Conservation (phyloP, 805 yeast genomes). For the Komagataella phaffii region DNA sequence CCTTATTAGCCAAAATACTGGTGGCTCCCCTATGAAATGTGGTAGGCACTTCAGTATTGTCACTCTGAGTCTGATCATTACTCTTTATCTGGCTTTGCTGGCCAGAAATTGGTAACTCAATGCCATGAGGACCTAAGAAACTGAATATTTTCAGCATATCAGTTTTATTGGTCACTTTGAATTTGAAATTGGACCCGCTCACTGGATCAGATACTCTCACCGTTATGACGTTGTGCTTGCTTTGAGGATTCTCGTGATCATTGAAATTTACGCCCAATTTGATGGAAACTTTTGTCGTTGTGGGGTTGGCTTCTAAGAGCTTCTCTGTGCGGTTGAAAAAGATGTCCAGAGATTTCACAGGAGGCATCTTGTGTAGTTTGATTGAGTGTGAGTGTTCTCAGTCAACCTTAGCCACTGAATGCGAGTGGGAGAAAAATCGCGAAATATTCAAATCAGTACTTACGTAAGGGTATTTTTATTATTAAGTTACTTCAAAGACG, state of each 20-base stretch:
- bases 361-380: conserved; percentile 1
- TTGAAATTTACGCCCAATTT: background rate
- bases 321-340: conserved; percentile 4
- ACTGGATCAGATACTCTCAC: conserved; percentile 1
- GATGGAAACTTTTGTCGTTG: background rate
- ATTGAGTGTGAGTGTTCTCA: background rate
- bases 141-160: conserved; percentile 64
- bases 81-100: background rate
- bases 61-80: background rate
- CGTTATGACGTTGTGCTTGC: background rate
- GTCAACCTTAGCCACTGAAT: background rate
- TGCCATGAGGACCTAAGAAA: conserved; percentile 54
- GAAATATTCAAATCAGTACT: background rate
- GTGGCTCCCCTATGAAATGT: conserved; percentile 1
- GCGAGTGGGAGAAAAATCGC: background rate
- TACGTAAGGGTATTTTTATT: background rate
- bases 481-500: background rate
- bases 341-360: conserved; percentile 3
- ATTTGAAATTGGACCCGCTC: conserved; percentile 37
- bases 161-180: conserved; percentile 46
- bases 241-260: background rate
- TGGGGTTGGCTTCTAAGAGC: conserved; percentile 5
- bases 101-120: background rate
- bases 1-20: conserved; percentile 3
- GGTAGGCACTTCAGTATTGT: background rate